A percentile compares a stretch with the other conserved stretches of the same genome.
Evolutionary conservation across 2,329 filamentous ascomycete species (phyloP).

Genomic region (Aureobasidium sp.): DNA sequence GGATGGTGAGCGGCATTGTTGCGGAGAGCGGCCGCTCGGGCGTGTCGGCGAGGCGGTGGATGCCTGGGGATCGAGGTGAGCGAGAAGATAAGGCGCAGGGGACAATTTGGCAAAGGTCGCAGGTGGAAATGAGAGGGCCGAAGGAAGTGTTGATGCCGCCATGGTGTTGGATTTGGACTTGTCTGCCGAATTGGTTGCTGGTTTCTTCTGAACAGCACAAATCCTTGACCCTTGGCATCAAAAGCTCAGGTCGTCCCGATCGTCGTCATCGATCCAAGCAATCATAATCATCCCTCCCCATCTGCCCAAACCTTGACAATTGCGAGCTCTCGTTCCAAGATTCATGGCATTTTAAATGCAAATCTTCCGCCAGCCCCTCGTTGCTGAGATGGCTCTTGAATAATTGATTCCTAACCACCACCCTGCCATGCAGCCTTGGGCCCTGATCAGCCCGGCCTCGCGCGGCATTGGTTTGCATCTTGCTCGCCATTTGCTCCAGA

Average conservation of each 20-base stretch:
- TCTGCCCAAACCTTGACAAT: background rate
- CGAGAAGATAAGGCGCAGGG: constrained; percentile 81
- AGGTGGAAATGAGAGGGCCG: constrained; percentile 47
- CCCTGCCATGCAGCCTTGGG: constrained; percentile 39
- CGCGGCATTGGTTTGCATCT: constrained; percentile 58
- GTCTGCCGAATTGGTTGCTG: background rate
- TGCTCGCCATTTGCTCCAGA: constrained; percentile 50
- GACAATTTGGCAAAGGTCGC: constrained; percentile 83
- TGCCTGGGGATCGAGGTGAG: constrained; percentile 64
- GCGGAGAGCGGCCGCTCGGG: constrained; percentile 71
- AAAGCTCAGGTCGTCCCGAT: constrained; percentile 4
- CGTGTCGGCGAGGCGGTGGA: constrained; percentile 53
- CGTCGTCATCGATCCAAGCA: background rate
- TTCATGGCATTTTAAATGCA: background rate
- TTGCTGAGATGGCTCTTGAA: background rate
- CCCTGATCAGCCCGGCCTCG: constrained; percentile 52
- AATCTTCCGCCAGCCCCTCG: constrained; percentile 1
- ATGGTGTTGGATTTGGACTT: constrained; percentile 10
- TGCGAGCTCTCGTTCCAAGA: background rate
- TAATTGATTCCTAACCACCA: constrained; percentile 1
- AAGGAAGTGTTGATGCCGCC: constrained; percentile 16
- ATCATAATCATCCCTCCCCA: background rate
- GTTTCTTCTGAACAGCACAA: background rate
- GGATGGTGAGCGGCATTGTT: constrained; percentile 63
- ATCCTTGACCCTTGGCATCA: constrained; percentile 1